phyloP scores from a whole-genome alignment of 257 asterid genomes.

The Plantago elongata region DNA sequence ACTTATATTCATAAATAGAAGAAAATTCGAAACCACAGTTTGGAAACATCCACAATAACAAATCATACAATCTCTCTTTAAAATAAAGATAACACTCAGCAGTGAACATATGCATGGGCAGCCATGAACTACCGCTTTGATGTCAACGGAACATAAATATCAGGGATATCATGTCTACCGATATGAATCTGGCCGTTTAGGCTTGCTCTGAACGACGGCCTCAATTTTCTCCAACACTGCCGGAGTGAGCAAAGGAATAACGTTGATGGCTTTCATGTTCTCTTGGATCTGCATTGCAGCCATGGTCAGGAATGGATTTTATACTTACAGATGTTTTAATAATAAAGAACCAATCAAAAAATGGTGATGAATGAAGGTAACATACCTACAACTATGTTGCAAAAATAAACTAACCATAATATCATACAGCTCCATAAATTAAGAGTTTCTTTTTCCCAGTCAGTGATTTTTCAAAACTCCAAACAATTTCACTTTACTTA shows the following conservation, averaged over 20 bases:
- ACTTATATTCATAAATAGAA: too few species aligned
- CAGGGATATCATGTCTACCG: constrained; percentile 24
- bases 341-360: neutral
- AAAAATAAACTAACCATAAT: neutral
- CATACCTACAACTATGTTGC: neutral
- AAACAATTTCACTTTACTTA: neutral
- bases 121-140: too few species aligned
- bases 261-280: constrained; percentile 90
- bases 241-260: constrained; percentile 79
- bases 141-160: too few species aligned
- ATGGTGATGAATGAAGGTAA: neutral
- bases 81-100: too few species aligned
- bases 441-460: neutral
- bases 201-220: constrained; percentile 75
- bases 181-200: constrained; percentile 83
- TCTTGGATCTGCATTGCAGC: constrained; percentile 58
- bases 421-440: neutral
- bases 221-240: constrained; percentile 76
- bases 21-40: too few species aligned
- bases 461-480: neutral
- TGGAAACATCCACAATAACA: too few species aligned
- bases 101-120: too few species aligned
- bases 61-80: too few species aligned
- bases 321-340: neutral
- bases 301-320: neutral